Evolutionary conservation across 2,329 filamentous ascomycete species (phyloP).

Genomic region (Zymoseptoria ardabiliae): DNA sequence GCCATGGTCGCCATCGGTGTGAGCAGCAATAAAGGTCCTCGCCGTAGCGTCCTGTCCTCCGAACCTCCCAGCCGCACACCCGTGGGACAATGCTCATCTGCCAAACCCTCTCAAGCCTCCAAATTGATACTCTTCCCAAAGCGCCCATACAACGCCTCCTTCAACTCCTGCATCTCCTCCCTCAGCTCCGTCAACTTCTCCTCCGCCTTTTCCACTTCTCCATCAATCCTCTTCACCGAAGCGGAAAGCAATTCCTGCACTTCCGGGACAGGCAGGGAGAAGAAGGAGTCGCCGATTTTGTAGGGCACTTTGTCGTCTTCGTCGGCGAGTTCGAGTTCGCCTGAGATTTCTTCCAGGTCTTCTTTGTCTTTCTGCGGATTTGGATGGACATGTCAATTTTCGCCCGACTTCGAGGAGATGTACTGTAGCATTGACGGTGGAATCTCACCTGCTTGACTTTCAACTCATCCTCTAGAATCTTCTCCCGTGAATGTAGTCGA

Average conservation of each 20-base stretch:
- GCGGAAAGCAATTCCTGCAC: slow-evolving; percentile 76
- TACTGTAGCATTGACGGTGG: neutral
- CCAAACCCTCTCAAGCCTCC: slow-evolving; percentile 51
- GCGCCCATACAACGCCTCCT: slow-evolving; percentile 85
- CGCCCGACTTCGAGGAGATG: neutral
- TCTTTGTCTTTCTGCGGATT: slow-evolving; percentile 84
- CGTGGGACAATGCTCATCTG: neutral
- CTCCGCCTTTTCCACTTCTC: slow-evolving; percentile 68
- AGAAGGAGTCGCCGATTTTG: slow-evolving; percentile 82
- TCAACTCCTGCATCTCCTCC: slow-evolving; percentile 83
- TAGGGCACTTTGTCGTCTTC: slow-evolving; percentile 92
- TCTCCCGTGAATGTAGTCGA: slow-evolving; percentile 80
- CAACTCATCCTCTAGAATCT: slow-evolving; percentile 70
- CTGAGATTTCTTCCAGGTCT: slow-evolving; percentile 86
- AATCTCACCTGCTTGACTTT: slow-evolving; percentile 63
- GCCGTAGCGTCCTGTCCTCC: neutral
- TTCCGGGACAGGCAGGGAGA: slow-evolving; percentile 73
- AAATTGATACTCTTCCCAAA: slow-evolving; percentile 97
- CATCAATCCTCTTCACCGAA: slow-evolving; percentile 66
- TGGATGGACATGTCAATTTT: slow-evolving; percentile 22
- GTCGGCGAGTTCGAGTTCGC: slow-evolving; percentile 86
- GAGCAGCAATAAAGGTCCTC: neutral
- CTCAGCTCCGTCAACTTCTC: slow-evolving; percentile 66
- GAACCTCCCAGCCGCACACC: neutral
- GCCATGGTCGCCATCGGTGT: neutral